Conservation (phyloP, 1,139 yeast species). For the Nematodospora anomalae region DNA sequence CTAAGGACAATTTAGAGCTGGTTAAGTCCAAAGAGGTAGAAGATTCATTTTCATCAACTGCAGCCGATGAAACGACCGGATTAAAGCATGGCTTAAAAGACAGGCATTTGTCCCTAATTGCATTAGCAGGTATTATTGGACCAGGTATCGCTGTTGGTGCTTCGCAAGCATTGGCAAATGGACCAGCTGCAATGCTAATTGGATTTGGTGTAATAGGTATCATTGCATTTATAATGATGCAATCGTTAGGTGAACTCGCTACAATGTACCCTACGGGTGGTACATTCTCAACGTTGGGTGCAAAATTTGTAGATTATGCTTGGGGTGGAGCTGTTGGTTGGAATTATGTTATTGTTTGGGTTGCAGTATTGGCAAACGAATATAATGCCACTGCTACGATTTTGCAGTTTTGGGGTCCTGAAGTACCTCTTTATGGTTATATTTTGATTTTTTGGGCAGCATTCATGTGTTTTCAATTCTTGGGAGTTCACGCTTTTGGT, state of each 20-base stretch:
- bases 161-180: slow-evolving; percentile 43
- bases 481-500: slow-evolving; percentile 64
- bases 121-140: slow-evolving; percentile 57
- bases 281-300: slow-evolving; percentile 55
- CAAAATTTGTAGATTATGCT: slow-evolving; percentile 55
- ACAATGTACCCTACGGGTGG: slow-evolving; percentile 54
- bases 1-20: slow-evolving; percentile 5
- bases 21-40: slow-evolving; percentile 5
- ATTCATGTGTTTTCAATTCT: slow-evolving; percentile 53
- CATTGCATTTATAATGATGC: slow-evolving; percentile 59
- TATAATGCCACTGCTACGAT: slow-evolving; percentile 56
- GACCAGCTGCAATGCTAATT: slow-evolving; percentile 46
- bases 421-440: slow-evolving; percentile 60
- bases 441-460: slow-evolving; percentile 55
- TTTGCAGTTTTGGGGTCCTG: slow-evolving; percentile 58
- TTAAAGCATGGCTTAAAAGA: slow-evolving; percentile 40
- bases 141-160: slow-evolving; percentile 55
- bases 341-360: slow-evolving; percentile 63
- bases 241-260: slow-evolving; percentile 56
- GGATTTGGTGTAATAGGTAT: slow-evolving; percentile 53
- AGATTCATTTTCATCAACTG: neutral
- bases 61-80: slow-evolving; percentile 12
- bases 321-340: slow-evolving; percentile 63
- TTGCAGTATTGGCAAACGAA: slow-evolving; percentile 60
- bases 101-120: slow-evolving; percentile 46